These are phyloP conservation scores for Hyphopichia khmerensis DNA, from an alignment of 1,139 yeast species.

Conservation along the genomic window DNA sequence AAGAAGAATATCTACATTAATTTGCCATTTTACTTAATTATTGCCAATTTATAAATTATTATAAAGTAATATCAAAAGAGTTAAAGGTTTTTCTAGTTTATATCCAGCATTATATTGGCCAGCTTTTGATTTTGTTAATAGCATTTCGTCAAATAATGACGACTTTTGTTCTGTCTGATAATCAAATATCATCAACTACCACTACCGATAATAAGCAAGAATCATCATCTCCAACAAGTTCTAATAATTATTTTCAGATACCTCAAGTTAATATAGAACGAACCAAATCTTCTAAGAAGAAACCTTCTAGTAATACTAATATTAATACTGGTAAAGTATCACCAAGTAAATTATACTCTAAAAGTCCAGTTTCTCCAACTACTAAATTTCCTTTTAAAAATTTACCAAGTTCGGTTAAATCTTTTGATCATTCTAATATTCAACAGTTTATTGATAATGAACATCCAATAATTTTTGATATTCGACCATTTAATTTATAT, in stretches of 20 bases:
- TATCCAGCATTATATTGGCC: too few relatives aligned
- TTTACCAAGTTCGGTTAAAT: slow-evolving; percentile 7
- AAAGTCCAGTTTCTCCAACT: slow-evolving; percentile 10
- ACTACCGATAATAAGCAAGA: background rate
- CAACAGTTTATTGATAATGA: background rate
- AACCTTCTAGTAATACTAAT: background rate
- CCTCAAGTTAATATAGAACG: slow-evolving; percentile 4
- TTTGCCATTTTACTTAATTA: too few relatives aligned
- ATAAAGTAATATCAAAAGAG: too few relatives aligned
- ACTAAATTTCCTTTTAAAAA: slow-evolving; percentile 9
- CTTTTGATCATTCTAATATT: slow-evolving; percentile 4
- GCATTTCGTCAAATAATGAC: slow-evolving; percentile 1
- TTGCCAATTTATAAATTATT: too few relatives aligned
- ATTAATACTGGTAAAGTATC: background rate
- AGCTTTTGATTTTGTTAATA: too few relatives aligned
- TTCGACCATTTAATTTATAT: slow-evolving; percentile 37
- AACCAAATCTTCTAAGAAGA: background rate
- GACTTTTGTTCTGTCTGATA: background rate
- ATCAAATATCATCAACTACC: background rate
- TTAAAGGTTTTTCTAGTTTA: too few relatives aligned
- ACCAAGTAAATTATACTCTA: background rate
- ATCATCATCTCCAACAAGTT: background rate
- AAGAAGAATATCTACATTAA: too few relatives aligned
- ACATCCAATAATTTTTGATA: slow-evolving; percentile 28
- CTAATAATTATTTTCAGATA: slow-evolving; percentile 1